Conservation (phyloP, 2,329 filamentous ascomycete species). For the Calonectria fujianensis region DNA sequence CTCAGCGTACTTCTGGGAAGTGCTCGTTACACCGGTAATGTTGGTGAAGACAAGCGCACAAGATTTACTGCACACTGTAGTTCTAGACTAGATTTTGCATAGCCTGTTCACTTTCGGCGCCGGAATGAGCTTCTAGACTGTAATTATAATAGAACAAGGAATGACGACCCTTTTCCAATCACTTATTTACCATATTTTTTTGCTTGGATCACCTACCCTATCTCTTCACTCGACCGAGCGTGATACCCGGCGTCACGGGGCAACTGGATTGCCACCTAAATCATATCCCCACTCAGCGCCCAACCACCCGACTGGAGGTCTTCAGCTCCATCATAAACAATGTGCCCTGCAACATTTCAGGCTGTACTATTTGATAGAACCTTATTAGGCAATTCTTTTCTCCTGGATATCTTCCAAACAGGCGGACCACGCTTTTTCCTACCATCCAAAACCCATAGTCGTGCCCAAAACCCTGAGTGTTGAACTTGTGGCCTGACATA, state of each 20-base stretch:
- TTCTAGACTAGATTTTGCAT: neutral
- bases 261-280: neutral
- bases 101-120: neutral
- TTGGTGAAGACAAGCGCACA: neutral
- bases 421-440: neutral
- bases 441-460: neutral
- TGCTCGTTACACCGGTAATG: neutral
- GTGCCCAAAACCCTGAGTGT: neutral
- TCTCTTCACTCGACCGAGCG: neutral
- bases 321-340: neutral
- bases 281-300: neutral
- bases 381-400: rapidly evolving
- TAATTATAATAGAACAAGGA: neutral
- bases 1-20: neutral
- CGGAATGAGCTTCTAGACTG: neutral
- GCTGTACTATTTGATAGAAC: rapidly evolving
- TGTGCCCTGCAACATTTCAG: neutral
- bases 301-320: neutral
- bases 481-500: neutral
- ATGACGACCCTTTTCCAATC: neutral
- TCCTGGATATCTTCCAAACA: neutral
- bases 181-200: neutral
- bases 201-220: neutral
- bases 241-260: too few relatives aligned
- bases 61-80: neutral